A percentile compares a stretch with the other conserved stretches of the same genome.
phyloP scores from a whole-genome alignment of 2,329 filamentous ascomycete genomes.

The Fusarium clavum region DNA sequence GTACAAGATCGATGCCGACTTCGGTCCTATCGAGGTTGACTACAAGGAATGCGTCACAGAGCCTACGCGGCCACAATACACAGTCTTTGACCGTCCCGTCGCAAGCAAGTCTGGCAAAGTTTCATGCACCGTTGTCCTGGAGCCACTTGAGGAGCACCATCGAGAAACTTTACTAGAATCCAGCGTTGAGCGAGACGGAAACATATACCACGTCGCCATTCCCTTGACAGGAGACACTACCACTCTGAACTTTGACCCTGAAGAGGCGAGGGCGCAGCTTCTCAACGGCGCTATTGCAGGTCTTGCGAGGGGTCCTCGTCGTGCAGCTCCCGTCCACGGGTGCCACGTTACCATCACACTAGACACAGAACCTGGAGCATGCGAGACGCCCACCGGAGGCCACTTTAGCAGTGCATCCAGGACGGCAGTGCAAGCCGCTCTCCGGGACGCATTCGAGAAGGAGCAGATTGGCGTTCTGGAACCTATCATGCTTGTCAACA shows the following conservation, averaged over 20 bases:
- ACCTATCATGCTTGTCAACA: constrained; percentile 91
- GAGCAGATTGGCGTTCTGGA: constrained; percentile 79
- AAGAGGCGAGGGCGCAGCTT: constrained; percentile 69
- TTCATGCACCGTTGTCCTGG: constrained; percentile 75
- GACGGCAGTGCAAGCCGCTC: constrained; percentile 73
- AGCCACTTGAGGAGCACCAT: constrained; percentile 65
- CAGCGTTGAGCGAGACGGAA: constrained; percentile 73
- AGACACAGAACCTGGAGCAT: constrained; percentile 67
- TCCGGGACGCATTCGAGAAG: constrained; percentile 70
- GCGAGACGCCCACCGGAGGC: constrained; percentile 71
- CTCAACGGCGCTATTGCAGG: constrained; percentile 86
- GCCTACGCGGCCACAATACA: constrained; percentile 66
- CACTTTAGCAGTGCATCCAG: constrained; percentile 73
- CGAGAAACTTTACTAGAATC: constrained; percentile 55
- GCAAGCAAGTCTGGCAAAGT: constrained; percentile 84
- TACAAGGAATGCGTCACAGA: constrained; percentile 85
- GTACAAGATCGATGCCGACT: constrained; percentile 86
- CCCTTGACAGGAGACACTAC: constrained; percentile 62
- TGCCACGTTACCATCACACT: constrained; percentile 78
- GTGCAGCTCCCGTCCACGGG: constrained; percentile 82
- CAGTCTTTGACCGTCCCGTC: constrained; percentile 80
- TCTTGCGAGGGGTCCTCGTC: constrained; percentile 84
- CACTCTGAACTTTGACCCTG: constrained; percentile 61
- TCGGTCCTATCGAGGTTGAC: constrained; percentile 93
- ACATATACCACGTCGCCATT: constrained; percentile 70